Evolutionary conservation across 108 stramenopile species (phyloP).

Genomic region (Chaetoceros tenuissimus): DNA sequence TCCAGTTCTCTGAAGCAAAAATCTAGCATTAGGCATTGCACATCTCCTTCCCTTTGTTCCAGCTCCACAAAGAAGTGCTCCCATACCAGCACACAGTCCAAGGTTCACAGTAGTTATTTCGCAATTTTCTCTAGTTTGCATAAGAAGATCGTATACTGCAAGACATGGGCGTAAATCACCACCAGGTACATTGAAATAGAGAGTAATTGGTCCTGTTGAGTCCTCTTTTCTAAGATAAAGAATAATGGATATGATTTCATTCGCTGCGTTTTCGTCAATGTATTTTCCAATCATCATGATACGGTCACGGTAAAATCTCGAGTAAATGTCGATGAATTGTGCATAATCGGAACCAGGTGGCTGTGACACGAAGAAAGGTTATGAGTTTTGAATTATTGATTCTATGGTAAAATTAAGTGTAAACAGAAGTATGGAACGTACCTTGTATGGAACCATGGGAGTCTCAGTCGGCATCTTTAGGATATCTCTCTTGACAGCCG

Average conservation of each 20-base stretch:
- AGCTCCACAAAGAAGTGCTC: slow-evolving; percentile 77
- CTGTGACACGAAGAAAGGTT: slow-evolving; percentile 16
- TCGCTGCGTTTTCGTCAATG: slow-evolving; percentile 88
- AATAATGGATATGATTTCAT: slow-evolving; percentile 80
- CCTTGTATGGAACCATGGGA: slow-evolving; percentile 78
- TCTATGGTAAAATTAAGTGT: too few species aligned
- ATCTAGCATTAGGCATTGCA: slow-evolving; percentile 87
- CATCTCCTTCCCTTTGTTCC: slow-evolving; percentile 75
- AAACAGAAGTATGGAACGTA: too few species aligned
- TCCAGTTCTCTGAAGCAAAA: slow-evolving; percentile 86
- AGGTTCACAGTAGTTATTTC: slow-evolving; percentile 80
- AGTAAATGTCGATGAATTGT: slow-evolving; percentile 76
- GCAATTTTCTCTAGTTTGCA: slow-evolving; percentile 48
- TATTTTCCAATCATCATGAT: slow-evolving; percentile 83
- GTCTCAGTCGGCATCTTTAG: slow-evolving; percentile 73
- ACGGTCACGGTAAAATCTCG: slow-evolving; percentile 84
- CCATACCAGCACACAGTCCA: slow-evolving; percentile 89
- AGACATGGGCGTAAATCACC: slow-evolving; percentile 65
- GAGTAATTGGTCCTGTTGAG: slow-evolving; percentile 47
- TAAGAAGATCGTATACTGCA: slow-evolving; percentile 88
- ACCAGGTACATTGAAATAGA: slow-evolving; percentile 91
- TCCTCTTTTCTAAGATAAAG: slow-evolving; percentile 67
- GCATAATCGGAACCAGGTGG: slow-evolving; percentile 59
- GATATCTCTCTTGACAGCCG: slow-evolving; percentile 28
- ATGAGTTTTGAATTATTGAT: too few species aligned